Conservation (phyloP, 2,329 filamentous ascomycete species). For the Diaporthe batatas region DNA sequence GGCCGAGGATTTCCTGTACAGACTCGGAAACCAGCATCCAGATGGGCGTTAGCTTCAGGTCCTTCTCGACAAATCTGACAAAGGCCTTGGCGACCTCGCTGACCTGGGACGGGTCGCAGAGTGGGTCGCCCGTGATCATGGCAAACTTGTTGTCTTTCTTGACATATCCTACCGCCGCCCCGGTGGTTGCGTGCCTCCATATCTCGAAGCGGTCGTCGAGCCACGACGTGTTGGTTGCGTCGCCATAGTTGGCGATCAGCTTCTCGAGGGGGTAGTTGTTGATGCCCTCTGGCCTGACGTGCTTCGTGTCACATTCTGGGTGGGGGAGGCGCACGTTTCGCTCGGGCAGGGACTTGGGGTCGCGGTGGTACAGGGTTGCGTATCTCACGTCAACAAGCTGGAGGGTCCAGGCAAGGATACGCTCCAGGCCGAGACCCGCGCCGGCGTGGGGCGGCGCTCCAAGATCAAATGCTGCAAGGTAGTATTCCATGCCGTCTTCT, state of each 20-base stretch:
- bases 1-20: conserved; percentile 83
- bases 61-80: conserved; percentile 79
- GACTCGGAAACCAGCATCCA: conserved; percentile 90
- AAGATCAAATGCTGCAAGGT: conserved; percentile 88
- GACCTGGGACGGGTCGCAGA: conserved; percentile 86
- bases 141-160: conserved; percentile 79
- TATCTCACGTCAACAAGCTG: conserved; percentile 91
- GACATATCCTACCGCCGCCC: conserved; percentile 88
- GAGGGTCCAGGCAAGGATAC: conserved; percentile 87
- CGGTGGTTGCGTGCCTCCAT: conserved; percentile 84
- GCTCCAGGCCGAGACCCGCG: conserved; percentile 90
- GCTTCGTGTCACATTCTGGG: conserved; percentile 84
- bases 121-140: conserved; percentile 88
- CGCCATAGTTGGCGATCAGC: conserved; percentile 94
- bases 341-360: conserved; percentile 86
- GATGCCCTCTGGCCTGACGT: conserved; percentile 58
- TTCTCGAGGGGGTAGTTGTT: conserved; percentile 74
- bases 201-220: conserved; percentile 89
- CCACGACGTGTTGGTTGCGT: conserved; percentile 95
- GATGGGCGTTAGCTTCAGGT: conserved; percentile 79
- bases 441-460: conserved; percentile 91
- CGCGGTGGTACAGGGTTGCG: conserved; percentile 87
- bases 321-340: conserved; percentile 79
- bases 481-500: conserved; percentile 88
- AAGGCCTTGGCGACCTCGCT: conserved; percentile 79